Conservation (phyloP, 2,329 filamentous ascomycete species). For the Pseudocercospora eumusae region DNA sequence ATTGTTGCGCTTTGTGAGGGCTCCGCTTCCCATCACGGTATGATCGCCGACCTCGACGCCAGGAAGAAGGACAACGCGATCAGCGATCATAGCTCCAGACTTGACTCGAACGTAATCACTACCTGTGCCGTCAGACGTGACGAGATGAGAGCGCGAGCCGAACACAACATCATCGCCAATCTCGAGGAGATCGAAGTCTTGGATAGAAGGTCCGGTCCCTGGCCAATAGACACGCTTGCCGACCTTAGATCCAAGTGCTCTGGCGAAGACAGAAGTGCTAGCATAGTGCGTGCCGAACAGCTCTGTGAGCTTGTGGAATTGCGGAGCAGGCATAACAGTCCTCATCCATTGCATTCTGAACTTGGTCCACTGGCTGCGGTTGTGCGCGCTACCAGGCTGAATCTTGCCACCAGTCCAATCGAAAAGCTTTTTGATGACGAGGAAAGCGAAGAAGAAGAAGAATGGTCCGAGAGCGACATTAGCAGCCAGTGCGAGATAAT, state of each 20-base stretch:
- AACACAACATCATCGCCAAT: slow-evolving; percentile 63
- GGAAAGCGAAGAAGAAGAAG: slow-evolving; percentile 48
- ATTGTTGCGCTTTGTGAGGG: slow-evolving; percentile 51
- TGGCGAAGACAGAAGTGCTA: slow-evolving; percentile 54
- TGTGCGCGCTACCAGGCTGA: slow-evolving; percentile 38
- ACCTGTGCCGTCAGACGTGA: slow-evolving; percentile 56
- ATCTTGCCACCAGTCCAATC: slow-evolving; percentile 41
- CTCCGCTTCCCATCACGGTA: slow-evolving; percentile 57
- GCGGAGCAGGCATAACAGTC: slow-evolving; percentile 47
- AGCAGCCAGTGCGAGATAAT: slow-evolving; percentile 53
- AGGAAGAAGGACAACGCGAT: slow-evolving; percentile 56
- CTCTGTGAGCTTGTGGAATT: slow-evolving; percentile 52
- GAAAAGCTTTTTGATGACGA: slow-evolving; percentile 46
- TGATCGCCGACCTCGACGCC: slow-evolving; percentile 53
- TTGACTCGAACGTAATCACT: slow-evolving; percentile 52
- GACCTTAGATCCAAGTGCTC: slow-evolving; percentile 55
- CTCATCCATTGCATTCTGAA: slow-evolving; percentile 52
- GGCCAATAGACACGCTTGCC: slow-evolving; percentile 61
- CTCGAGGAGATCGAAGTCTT: slow-evolving; percentile 58
- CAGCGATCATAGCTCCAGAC: slow-evolving; percentile 58
- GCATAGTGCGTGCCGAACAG: slow-evolving; percentile 60
- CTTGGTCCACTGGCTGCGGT: slow-evolving; percentile 43
- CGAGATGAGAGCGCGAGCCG: slow-evolving; percentile 56
- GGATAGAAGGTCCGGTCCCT: slow-evolving; percentile 56
- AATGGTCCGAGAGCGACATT: slow-evolving; percentile 47